Evolutionary conservation across 768 basidiomycete species (phyloP).

Genomic region (Leccinum rimulosum): DNA sequence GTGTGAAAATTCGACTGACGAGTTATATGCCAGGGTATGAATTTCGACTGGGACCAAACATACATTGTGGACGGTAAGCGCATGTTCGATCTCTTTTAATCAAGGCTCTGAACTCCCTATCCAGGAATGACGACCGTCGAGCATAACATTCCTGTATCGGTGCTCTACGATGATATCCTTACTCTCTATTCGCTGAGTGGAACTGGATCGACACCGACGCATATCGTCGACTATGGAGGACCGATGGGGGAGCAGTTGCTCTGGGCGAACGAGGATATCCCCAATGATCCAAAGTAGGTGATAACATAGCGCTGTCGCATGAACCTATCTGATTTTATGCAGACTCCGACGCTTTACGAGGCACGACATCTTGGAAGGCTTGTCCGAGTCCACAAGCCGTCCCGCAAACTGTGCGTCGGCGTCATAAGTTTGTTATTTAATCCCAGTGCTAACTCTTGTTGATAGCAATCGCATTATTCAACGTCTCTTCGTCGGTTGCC

Average conservation of each 20-base stretch:
- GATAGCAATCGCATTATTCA: constrained; percentile 62
- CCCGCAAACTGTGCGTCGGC: constrained; percentile 52
- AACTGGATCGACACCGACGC: constrained; percentile 71
- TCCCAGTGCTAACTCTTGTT: background rate
- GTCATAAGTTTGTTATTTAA: background rate
- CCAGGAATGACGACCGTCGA: constrained; percentile 77
- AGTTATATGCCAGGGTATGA: constrained; percentile 50
- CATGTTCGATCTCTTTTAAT: background rate
- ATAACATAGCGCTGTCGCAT: background rate
- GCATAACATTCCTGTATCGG: constrained; percentile 64
- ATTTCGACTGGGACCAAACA: constrained; percentile 74
- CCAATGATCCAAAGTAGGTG: constrained; percentile 64
- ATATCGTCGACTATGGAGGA: constrained; percentile 78
- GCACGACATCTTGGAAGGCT: constrained; percentile 59
- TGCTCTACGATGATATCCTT: constrained; percentile 64
- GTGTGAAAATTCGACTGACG: background rate
- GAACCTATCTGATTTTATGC: constrained; percentile 1
- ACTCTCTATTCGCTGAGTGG: constrained; percentile 64
- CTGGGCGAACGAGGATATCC: constrained; percentile 64
- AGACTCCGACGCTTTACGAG: constrained; percentile 64
- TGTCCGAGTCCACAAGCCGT: constrained; percentile 60
- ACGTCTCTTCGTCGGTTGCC: constrained; percentile 64
- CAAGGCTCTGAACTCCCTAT: background rate
- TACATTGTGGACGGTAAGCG: constrained; percentile 73
- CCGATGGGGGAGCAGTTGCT: constrained; percentile 63